These are phyloP conservation scores for Kurtzmaniella fragi DNA, from an alignment of 805 yeast genomes.

Conservation along the genomic window DNA sequence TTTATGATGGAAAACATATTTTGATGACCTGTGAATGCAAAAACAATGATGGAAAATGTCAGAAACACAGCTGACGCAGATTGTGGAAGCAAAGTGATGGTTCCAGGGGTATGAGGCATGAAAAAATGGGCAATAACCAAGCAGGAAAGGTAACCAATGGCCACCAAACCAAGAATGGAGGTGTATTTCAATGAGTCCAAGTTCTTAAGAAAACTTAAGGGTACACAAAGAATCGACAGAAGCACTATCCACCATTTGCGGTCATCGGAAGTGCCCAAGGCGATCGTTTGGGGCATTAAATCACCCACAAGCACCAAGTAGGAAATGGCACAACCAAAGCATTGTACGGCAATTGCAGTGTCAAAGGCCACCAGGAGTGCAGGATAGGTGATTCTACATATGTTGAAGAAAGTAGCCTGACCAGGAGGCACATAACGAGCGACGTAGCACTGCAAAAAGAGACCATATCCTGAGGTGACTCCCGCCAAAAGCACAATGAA, in stretches of 20 bases:
- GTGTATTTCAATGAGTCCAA: constrained; percentile 84
- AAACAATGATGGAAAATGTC: constrained; percentile 85
- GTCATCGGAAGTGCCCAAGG: constrained; percentile 49
- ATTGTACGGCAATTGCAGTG: constrained; percentile 63
- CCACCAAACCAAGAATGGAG: constrained; percentile 72
- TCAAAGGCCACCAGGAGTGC: constrained; percentile 58
- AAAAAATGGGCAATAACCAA: constrained; percentile 71
- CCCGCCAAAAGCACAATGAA: constrained; percentile 58
- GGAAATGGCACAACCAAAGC: constrained; percentile 67
- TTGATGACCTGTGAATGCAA: constrained; percentile 95
- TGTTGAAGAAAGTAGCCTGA: constrained; percentile 65
- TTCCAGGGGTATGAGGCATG: constrained; percentile 48
- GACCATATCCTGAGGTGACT: constrained; percentile 60
- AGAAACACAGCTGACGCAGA: constrained; percentile 49
- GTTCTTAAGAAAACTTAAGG: constrained; percentile 67
- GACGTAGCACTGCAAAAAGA: constrained; percentile 56
- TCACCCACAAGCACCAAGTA: constrained; percentile 70
- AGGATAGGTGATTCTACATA: constrained; percentile 62
- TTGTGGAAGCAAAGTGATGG: constrained; percentile 28
- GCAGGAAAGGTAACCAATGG: constrained; percentile 72
- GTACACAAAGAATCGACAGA: constrained; percentile 41
- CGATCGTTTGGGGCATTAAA: constrained; percentile 48
- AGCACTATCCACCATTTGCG: constrained; percentile 60
- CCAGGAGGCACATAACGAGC: constrained; percentile 53
- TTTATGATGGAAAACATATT: constrained; percentile 88